Evolutionary conservation across 2,329 filamentous ascomycete genomes (phyloP), one percentile per base, ranked within the genome.

Genomic region (Davidsoniella neocaledoniae): DNA sequence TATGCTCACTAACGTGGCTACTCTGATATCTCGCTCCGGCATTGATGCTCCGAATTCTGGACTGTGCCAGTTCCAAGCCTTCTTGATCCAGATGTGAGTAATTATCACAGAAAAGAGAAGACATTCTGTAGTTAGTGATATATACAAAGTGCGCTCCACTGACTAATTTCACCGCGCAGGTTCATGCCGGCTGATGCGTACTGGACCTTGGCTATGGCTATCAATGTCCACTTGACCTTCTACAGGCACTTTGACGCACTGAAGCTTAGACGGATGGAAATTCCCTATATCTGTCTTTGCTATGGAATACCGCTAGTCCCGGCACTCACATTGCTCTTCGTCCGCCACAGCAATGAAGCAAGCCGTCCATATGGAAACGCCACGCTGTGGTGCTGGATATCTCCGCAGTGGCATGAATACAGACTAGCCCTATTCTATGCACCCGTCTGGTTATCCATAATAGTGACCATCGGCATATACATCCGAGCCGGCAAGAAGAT

Each of bases 1-100:
- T 58, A 71, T 90, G 57, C 69, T 87, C 63, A 77, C 76, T 54
- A 90, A 86, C 61, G 72, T 86, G 16, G 84, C 79, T 1, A 87
- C 85, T 0, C 63, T 90, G 33, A 84, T 90, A 58, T 79, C 81
- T 0, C 72, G 74, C 36, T 69, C 72, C 1, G 83, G 77, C 38
- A 64, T 85, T 5, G 56, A 59, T 2, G 58, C 66, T 7, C 63
- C 69, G 1, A 55, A 65, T 14, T 72, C 70, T 0, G 69, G 71
- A 12, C 69, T 74, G 5, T 81, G 85, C 60, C 79, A 86, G 59
- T 73, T 85, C 19, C 86, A 94, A 58, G 83, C 68, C 0, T 82
- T 88, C 56, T 62, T 93, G 8, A 85, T 93, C 55, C 86, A 93
- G 61, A 86, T 85, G 86, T 88, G 64, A 57, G 79, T 57, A 23